These are phyloP conservation scores for Cokeromyces recurvatus DNA, from an alignment of 371 early-diverging fungal genomes.

Conservation along the genomic window DNA sequence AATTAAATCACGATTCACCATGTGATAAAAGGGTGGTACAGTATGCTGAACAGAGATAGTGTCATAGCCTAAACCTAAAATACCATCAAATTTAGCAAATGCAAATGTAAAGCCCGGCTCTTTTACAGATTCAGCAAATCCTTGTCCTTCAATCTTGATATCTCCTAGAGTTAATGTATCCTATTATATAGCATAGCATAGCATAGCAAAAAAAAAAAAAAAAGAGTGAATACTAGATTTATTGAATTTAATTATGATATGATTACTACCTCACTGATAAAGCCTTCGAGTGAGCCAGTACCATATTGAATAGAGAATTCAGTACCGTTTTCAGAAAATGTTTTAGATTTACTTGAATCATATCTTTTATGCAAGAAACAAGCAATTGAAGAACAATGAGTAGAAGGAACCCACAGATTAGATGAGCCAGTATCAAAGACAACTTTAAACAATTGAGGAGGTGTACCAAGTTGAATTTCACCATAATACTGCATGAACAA, in stretches of 20 bases:
- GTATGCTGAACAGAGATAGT: slow-evolving; percentile 82
- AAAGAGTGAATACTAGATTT: background rate
- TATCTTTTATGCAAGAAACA: slow-evolving; percentile 87
- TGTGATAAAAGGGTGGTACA: slow-evolving; percentile 89
- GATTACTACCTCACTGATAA: slow-evolving; percentile 64
- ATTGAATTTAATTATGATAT: too few species aligned
- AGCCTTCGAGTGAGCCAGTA: slow-evolving; percentile 87
- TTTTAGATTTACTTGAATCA: slow-evolving; percentile 65
- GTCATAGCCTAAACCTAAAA: slow-evolving; percentile 88
- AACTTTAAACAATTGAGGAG: slow-evolving; percentile 87
- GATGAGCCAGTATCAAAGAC: slow-evolving; percentile 96
- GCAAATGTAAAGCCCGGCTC: slow-evolving; percentile 88
- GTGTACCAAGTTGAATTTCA: slow-evolving; percentile 80
- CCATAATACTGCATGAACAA: slow-evolving; percentile 71
- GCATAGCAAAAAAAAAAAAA: background rate
- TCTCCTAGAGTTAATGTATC: slow-evolving; percentile 76
- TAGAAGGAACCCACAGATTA: slow-evolving; percentile 97
- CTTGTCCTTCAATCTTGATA: slow-evolving; percentile 55
- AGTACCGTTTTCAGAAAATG: slow-evolving; percentile 84
- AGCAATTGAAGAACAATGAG: slow-evolving; percentile 86
- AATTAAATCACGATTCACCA: slow-evolving; percentile 73
- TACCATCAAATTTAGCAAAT: slow-evolving; percentile 91
- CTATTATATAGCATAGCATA: too few species aligned
- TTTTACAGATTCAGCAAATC: slow-evolving; percentile 90
- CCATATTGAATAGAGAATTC: slow-evolving; percentile 90